A percentile compares a stretch with the other conserved stretches of the same genome.
Evolutionary conservation across 495 filamentous ascomycete species (phyloP).

Genomic region (Clavariopsis aquatica): DNA sequence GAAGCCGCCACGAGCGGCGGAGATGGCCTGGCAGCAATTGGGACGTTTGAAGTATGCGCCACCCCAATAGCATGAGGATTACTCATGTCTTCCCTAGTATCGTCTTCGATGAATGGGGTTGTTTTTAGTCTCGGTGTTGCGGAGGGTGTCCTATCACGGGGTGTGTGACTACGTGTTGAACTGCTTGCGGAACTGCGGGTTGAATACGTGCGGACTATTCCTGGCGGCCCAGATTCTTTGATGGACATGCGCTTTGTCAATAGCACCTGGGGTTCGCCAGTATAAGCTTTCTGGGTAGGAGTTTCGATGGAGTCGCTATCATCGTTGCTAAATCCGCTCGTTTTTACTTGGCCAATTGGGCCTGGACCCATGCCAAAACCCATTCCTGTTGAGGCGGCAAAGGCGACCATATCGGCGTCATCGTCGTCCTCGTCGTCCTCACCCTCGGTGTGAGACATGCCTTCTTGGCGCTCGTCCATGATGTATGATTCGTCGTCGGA

Average conservation of each 20-base stretch:
- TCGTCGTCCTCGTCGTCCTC: constrained; percentile 10
- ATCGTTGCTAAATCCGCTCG: not conserved
- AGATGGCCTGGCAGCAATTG: constrained; percentile 25
- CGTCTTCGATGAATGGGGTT: constrained; percentile 28
- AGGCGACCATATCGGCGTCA: constrained; percentile 31
- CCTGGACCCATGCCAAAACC: constrained; percentile 26
- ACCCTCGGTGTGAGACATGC: constrained; percentile 4
- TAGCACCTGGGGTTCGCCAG: constrained; percentile 27
- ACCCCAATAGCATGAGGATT: constrained; percentile 35
- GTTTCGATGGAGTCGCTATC: constrained; percentile 22
- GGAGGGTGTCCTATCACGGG: constrained; percentile 2
- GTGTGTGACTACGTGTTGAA: constrained; percentile 23
- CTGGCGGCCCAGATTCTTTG: constrained; percentile 25
- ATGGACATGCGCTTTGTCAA: constrained; percentile 35
- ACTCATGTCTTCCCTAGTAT: constrained; percentile 17
- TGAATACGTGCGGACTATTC: constrained; percentile 35
- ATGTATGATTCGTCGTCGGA: constrained; percentile 31
- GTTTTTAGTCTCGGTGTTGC: constrained; percentile 3
- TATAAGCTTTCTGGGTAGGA: constrained; percentile 15
- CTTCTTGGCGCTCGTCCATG: constrained; percentile 20
- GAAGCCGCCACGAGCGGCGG: constrained; percentile 13
- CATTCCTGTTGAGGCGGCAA: constrained; percentile 34
- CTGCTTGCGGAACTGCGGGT: constrained; percentile 21
- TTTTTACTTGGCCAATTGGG: constrained; percentile 8
- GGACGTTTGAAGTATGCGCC: constrained; percentile 36